Conservation (phyloP, 2,329 filamentous ascomycete species). For the Beauveria sp. region DNA sequence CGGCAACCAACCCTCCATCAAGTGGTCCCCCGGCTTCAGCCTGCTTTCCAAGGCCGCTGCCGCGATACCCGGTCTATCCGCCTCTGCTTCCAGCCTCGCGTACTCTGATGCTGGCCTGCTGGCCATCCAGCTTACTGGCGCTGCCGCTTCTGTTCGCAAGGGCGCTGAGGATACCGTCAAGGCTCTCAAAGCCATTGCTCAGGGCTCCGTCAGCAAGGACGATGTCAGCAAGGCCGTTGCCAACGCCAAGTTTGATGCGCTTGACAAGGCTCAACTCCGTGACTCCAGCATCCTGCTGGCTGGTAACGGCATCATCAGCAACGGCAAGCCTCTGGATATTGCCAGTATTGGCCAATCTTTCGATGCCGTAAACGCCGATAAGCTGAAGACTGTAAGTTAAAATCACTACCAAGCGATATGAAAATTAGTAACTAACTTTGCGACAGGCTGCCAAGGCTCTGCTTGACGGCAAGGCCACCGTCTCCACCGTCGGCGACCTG, state of each 20-base stretch:
- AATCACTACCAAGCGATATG: neutral
- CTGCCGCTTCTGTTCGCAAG: constrained; percentile 62
- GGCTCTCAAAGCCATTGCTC: constrained; percentile 71
- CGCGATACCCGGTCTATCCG: constrained; percentile 55
- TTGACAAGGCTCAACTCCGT: constrained; percentile 74
- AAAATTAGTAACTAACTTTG: constrained; percentile 19
- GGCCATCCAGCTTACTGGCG: constrained; percentile 71
- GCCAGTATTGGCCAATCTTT: constrained; percentile 71
- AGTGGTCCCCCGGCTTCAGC: constrained; percentile 92
- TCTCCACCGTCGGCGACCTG: constrained; percentile 86
- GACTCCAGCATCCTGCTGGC: constrained; percentile 73
- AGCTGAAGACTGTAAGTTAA: constrained; percentile 72
- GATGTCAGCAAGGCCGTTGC: constrained; percentile 87
- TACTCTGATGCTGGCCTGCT: constrained; percentile 96
- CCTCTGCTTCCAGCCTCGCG: constrained; percentile 67
- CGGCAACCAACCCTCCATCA: constrained; percentile 84
- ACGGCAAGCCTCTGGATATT: constrained; percentile 76
- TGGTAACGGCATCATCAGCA: constrained; percentile 75
- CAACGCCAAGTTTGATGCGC: constrained; percentile 84
- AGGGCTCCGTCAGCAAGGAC: constrained; percentile 70
- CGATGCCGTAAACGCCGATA: constrained; percentile 72
- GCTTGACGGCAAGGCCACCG: constrained; percentile 79
- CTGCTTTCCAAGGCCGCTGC: constrained; percentile 74
- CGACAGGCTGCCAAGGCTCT: constrained; percentile 77
- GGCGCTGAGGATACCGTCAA: constrained; percentile 73